phyloP scores from a whole-genome alignment of 1,139 yeast genomes.

The Arxiozyma slooffiae region DNA sequence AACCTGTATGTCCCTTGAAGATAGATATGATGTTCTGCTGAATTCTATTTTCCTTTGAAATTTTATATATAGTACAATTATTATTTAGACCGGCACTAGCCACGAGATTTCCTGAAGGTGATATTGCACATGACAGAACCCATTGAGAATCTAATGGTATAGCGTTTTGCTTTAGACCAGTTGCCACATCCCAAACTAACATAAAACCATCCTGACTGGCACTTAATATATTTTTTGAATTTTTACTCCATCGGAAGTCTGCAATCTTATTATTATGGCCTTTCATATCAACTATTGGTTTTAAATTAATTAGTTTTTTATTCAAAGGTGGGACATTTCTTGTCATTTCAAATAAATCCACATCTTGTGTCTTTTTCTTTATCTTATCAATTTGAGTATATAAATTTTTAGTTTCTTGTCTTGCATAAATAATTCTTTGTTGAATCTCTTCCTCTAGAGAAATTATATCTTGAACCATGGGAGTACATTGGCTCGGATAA shows the following conservation, averaged over 20 bases:
- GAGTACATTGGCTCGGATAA: constrained; percentile 2
- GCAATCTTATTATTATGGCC: constrained; percentile 76
- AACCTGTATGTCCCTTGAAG: constrained; percentile 74
- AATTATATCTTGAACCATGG: constrained; percentile 7
- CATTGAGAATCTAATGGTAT: constrained; percentile 64
- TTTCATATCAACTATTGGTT: constrained; percentile 37
- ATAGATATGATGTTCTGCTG: constrained; percentile 43
- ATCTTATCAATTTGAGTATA: constrained; percentile 42
- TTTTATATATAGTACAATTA: constrained; percentile 58
- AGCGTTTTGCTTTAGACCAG: constrained; percentile 65
- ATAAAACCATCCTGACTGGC: constrained; percentile 85
- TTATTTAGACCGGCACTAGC: constrained; percentile 85
- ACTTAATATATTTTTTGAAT: constrained; percentile 50
- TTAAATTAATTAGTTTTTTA: constrained; percentile 26
- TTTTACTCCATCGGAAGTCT: constrained; percentile 57
- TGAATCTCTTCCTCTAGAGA: constrained; percentile 20
- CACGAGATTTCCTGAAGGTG: constrained; percentile 54
- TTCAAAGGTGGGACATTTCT: constrained; percentile 23
- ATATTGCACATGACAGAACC: constrained; percentile 66
- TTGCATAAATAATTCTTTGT: constrained; percentile 33
- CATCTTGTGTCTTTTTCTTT: constrained; percentile 38
- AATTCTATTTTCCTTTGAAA: constrained; percentile 31
- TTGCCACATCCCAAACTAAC: constrained; percentile 72
- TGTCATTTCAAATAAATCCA: constrained; percentile 38
- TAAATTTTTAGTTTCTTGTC: constrained; percentile 40